A percentile compares a stretch with the other conserved stretches of the same genome.
Evolutionary conservation across 140 eudicot species (phyloP).

Genomic region (Bidens hawaiensis): DNA sequence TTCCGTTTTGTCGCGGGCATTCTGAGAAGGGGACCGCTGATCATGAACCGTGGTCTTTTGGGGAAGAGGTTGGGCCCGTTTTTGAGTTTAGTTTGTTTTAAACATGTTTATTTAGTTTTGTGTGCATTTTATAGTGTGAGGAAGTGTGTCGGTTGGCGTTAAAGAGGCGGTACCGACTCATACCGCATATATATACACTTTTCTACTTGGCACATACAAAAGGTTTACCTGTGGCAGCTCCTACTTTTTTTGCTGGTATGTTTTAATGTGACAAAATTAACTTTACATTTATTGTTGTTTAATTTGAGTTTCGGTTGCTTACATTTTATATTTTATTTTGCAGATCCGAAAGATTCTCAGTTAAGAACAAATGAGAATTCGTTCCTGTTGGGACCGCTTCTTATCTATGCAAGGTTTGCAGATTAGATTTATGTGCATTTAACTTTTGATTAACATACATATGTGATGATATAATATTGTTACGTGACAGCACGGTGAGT

Average conservation of each 20-base stretch:
- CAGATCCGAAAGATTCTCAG: slow-evolving; percentile 64
- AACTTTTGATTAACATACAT: background rate
- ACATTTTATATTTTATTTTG: slow-evolving; percentile 18
- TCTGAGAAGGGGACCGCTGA: slow-evolving; percentile 67
- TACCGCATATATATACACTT: slow-evolving; percentile 87
- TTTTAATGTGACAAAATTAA: background rate
- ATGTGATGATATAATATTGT: slow-evolving; percentile 9
- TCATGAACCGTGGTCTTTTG: slow-evolving; percentile 98
- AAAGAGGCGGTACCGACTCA: slow-evolving; percentile 83
- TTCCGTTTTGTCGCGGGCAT: slow-evolving; percentile 97
- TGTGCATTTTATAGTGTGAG: slow-evolving; percentile 57
- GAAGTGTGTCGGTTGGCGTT: slow-evolving; percentile 89
- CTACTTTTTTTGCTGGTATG: slow-evolving; percentile 79
- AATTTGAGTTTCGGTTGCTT: background rate
- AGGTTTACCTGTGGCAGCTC: slow-evolving; percentile 88
- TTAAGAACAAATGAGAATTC: slow-evolving; percentile 64
- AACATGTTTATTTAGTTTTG: too few relatives aligned
- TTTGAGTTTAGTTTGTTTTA: background rate
- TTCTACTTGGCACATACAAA: slow-evolving; percentile 82
- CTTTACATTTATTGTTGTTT: background rate
- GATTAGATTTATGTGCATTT: background rate
- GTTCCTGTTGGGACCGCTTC: slow-evolving; percentile 86
- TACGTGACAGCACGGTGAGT: slow-evolving; percentile 44
- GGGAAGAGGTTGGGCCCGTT: slow-evolving; percentile 52
- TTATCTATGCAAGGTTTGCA: slow-evolving; percentile 69